Conservation (phyloP, 768 basidiomycete species). For the Kwoniella bestiolae region DNA sequence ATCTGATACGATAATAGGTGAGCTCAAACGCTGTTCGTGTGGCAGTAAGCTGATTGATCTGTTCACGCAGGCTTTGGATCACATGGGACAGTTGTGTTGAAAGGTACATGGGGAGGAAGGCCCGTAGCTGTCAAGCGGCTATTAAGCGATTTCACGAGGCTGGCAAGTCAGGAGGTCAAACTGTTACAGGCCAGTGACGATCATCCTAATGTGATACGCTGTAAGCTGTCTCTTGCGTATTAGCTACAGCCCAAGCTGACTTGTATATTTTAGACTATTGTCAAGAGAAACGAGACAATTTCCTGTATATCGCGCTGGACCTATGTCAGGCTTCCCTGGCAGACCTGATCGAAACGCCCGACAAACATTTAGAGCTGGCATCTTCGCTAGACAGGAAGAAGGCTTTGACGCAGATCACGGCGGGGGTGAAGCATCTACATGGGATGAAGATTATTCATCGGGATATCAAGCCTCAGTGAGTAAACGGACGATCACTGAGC, state of each 20-base stretch:
- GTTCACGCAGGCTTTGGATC: constrained; percentile 79
- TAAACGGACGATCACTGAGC: not conserved
- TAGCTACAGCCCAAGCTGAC: constrained; percentile 9
- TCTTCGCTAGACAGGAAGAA: constrained; percentile 82
- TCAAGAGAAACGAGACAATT: constrained; percentile 89
- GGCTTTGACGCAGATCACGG: constrained; percentile 81
- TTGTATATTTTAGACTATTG: constrained; percentile 69
- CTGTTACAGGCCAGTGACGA: constrained; percentile 96
- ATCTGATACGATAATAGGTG: constrained; percentile 58
- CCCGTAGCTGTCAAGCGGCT: constrained; percentile 98
- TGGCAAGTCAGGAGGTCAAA: constrained; percentile 89
- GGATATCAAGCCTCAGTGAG: constrained; percentile 89
- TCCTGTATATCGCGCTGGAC: constrained; percentile 97
- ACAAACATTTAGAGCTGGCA: constrained; percentile 63
- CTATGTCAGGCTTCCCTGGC: constrained; percentile 61
- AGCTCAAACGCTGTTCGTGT: constrained; percentile 13
- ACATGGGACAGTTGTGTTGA: constrained; percentile 93
- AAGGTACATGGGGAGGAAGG: constrained; percentile 93
- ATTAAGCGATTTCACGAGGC: constrained; percentile 90
- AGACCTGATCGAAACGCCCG: constrained; percentile 63
- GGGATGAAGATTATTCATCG: constrained; percentile 94
- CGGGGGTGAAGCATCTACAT: constrained; percentile 87
- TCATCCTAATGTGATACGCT: constrained; percentile 89
- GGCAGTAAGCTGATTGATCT: not conserved
- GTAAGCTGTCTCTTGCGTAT: constrained; percentile 29